Evolutionary conservation across 805 yeast genomes (phyloP), one percentile per base, ranked within the genome.

Genomic region (Ogataea siamensis): DNA sequence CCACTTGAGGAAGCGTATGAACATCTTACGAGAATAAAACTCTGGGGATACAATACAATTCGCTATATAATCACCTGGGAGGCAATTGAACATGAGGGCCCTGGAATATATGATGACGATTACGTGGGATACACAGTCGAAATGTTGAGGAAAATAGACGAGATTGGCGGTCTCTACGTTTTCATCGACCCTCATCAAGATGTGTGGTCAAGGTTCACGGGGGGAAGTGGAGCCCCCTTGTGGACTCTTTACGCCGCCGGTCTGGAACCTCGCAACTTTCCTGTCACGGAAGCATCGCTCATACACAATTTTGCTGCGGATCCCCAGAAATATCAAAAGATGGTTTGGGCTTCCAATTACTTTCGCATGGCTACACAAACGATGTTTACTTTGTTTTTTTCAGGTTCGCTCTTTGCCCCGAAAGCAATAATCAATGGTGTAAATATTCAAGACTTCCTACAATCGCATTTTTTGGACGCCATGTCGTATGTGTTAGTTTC

Each of bases 221-320:
- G 96, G 5, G 97, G 97, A 2, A 79, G 87, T 32, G 97, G 97
- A 13, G 95, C 96, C 3, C 97, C 97, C 1, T 53, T 86, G 53
- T 89, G 97, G 97, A 88, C 97, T 0, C 58, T 88, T 4, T 80
- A 84, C 54, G 89, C 93, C 16, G 95, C 91, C 2, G 96, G 96
- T 1, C 63, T 89, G 32, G 76, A 89, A 39, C 96, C 96, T 0
- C 66, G 58, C n/a, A 60, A 74, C n/a, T 86, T 93, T 51, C 61
- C 72, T 1, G 68, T 49, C 2, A 85, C 93, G 4, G 86, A 83
- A 42, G 95, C 96, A 1, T 91, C 96, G 0, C 59, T 86, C 22
- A 57, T 87, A 14, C 96, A 89, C 56, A 80, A 83, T 50, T 56
- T 64, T 12, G 70, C 67, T 55, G 61, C 67, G 1, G 59, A 68